These are phyloP conservation scores for Fraxinus albicans DNA, from an alignment of 305 asterid genomes.

Conservation along the genomic window DNA sequence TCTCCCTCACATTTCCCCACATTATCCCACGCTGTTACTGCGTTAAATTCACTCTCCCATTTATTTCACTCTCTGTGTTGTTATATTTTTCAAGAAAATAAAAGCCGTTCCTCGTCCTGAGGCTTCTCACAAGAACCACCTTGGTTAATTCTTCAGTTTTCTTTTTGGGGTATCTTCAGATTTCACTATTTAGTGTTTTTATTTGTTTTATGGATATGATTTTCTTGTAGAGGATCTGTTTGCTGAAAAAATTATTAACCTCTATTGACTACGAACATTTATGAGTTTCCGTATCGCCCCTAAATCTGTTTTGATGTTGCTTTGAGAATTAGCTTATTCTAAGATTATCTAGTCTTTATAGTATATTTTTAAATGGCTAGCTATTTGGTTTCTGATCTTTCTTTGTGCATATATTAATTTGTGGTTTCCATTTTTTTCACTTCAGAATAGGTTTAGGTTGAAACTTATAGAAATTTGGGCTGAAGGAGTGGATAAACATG, in stretches of 20 bases:
- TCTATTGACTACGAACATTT: neutral
- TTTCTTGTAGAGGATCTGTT: neutral
- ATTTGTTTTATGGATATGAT: neutral
- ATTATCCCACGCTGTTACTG: slow-evolving; percentile 16
- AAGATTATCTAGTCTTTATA: neutral
- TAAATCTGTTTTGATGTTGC: neutral
- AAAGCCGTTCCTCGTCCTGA: slow-evolving; percentile 13
- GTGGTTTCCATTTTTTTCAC: neutral
- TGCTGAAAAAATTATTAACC: neutral
- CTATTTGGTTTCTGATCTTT: neutral
- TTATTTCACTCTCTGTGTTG: neutral
- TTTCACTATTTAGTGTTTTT: neutral
- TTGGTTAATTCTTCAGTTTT: neutral
- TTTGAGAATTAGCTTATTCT: neutral
- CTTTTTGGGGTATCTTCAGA: slow-evolving; percentile 20
- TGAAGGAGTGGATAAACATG: slow-evolving; percentile 57
- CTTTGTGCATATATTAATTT: slow-evolving; percentile 6
- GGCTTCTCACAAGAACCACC: slow-evolving; percentile 11
- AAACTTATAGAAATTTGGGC: slow-evolving; percentile 21
- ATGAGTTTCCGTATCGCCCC: neutral
- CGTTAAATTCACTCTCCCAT: slow-evolving; percentile 27
- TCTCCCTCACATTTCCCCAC: slow-evolving; percentile 16
- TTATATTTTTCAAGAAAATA: neutral
- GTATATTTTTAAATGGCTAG: neutral
- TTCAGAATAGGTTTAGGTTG: slow-evolving; percentile 30